Conservation (phyloP, 2,329 filamentous ascomycete species). For the Fusarium hainanense region DNA sequence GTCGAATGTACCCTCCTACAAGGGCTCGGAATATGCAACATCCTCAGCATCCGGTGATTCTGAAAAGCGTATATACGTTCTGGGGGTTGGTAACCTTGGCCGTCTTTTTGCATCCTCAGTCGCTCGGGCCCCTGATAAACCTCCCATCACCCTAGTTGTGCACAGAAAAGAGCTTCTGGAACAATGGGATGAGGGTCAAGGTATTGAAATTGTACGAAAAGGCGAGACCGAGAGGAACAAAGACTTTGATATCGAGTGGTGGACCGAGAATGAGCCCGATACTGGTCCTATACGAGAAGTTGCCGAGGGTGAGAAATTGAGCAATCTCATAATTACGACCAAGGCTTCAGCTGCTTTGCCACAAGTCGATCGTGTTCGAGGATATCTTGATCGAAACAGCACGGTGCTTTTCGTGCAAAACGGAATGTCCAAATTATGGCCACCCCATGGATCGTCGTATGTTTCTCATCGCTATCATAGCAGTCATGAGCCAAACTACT, state of each 20-base stretch:
- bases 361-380: constrained; percentile 67
- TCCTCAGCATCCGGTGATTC: constrained; percentile 17
- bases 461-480: constrained; percentile 53
- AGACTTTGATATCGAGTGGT: constrained; percentile 65
- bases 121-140: constrained; percentile 66
- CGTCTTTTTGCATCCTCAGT: constrained; percentile 81
- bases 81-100: constrained; percentile 86
- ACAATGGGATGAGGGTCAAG: constrained; percentile 58
- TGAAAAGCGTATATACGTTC: constrained; percentile 73
- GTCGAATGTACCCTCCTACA: constrained; percentile 43
- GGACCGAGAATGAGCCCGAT: constrained; percentile 59
- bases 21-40: neutral
- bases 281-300: constrained; percentile 55
- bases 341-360: constrained; percentile 77
- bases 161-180: constrained; percentile 66
- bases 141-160: constrained; percentile 84
- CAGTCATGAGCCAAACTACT: constrained; percentile 70
- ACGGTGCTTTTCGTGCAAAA: constrained; percentile 89
- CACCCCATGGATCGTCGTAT: constrained; percentile 61
- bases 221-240: constrained; percentile 48
- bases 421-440: constrained; percentile 79
- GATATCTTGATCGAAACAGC: constrained; percentile 71
- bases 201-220: constrained; percentile 58
- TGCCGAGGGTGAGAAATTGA: constrained; percentile 60
- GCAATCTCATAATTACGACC: constrained; percentile 80